phyloP scores from a whole-genome alignment of 352 stramenopile species.

The Phytophthora chlamydospora region DNA sequence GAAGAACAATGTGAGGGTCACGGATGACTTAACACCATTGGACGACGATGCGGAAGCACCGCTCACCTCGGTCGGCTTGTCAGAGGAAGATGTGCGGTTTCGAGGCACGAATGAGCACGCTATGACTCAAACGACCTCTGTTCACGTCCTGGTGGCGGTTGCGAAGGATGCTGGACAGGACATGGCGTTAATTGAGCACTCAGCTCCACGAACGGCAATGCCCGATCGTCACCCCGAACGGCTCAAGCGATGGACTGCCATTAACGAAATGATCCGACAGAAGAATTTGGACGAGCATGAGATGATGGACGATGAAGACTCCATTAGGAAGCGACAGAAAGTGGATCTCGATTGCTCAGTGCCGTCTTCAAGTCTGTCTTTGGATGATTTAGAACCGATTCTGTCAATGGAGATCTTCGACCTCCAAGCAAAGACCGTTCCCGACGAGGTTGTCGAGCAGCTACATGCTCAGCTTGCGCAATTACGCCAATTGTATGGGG shows the following conservation, averaged over 20 bases:
- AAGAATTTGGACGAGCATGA: constrained; percentile 15
- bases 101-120: no score
- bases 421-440: constrained; percentile 7
- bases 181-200: no score
- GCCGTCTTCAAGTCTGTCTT: constrained; percentile 1
- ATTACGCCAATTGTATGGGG: constrained; percentile 2
- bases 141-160: no score
- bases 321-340: constrained; percentile 1
- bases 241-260: constrained; percentile 22
- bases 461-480: not conserved
- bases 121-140: no score
- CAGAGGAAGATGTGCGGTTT: no score
- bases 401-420: constrained; percentile 2
- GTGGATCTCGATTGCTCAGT: constrained; percentile 1
- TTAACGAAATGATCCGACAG: constrained; percentile 29
- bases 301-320: constrained; percentile 4
- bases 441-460: constrained; percentile 1
- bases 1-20: no score
- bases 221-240: constrained; percentile 21
- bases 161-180: no score
- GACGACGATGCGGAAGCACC: no score
- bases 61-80: no score
- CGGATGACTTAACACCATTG: no score
- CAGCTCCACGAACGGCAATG: constrained; percentile 6
- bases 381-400: constrained; percentile 3